Percentiles rank a stretch among this genome's conserved stretches.
Conservation (phyloP, 2,329 filamentous ascomycete species). For the Aureobasidium pullulans region DNA sequence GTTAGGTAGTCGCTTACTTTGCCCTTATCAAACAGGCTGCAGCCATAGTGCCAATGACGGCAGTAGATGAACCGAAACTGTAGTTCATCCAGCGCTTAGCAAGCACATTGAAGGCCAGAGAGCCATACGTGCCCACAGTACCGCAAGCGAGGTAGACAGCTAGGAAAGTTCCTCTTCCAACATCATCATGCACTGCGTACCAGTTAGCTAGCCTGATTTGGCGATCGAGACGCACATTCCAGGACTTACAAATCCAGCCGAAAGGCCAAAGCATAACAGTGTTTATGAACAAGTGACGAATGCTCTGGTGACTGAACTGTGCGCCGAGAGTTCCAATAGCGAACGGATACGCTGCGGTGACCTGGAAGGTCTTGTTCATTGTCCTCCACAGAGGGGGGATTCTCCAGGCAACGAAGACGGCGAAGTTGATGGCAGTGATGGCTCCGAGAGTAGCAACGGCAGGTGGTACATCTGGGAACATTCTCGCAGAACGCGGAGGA, state of each 20-base stretch:
- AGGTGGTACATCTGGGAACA: slow-evolving; percentile 55
- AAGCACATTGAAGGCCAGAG: slow-evolving; percentile 43
- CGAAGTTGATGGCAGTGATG: slow-evolving; percentile 54
- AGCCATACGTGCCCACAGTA: slow-evolving; percentile 51
- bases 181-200: slow-evolving; percentile 56
- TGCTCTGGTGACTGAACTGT: slow-evolving; percentile 60
- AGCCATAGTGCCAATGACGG: slow-evolving; percentile 52
- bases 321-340: slow-evolving; percentile 56
- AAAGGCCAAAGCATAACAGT: slow-evolving; percentile 59
- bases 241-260: slow-evolving; percentile 47
- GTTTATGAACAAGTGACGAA: slow-evolving; percentile 57
- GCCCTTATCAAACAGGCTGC: slow-evolving; percentile 45
- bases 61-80: slow-evolving; percentile 61
- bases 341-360: slow-evolving; percentile 57
- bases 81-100: slow-evolving; percentile 38
- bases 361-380: slow-evolving; percentile 62
- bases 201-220: neutral
- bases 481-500: slow-evolving; percentile 39
- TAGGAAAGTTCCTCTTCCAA: slow-evolving; percentile 62
- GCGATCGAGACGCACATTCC: neutral
- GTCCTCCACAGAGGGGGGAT: slow-evolving; percentile 57
- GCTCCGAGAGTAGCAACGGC: slow-evolving; percentile 57
- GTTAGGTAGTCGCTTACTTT: slow-evolving; percentile 2
- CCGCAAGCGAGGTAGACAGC: slow-evolving; percentile 58
- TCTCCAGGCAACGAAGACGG: slow-evolving; percentile 54